Evolutionary conservation across 805 yeast species (phyloP).

Genomic region (Starmerella vaccinii): DNA sequence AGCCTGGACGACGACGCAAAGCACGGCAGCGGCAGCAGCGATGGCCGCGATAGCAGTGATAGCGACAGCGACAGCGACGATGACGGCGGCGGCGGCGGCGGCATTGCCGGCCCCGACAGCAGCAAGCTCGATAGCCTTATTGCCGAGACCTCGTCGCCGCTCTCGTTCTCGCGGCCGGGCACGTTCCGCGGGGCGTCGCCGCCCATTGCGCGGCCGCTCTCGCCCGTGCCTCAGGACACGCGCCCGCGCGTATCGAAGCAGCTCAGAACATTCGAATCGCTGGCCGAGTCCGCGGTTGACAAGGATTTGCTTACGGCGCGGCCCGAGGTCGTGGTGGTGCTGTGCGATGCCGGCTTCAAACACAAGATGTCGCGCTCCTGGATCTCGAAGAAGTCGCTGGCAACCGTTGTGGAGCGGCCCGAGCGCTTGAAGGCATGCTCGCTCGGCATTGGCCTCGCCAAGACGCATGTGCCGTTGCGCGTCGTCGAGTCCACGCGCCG

Average conservation of each 20-base stretch:
- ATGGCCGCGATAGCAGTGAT: not conserved
- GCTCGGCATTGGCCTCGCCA: constrained; percentile 68
- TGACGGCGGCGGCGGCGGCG: not conserved
- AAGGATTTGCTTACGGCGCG: not conserved
- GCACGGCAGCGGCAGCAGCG: not conserved
- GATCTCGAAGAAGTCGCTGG: constrained; percentile 56
- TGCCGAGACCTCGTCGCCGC: constrained; percentile 21
- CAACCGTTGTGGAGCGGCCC: constrained; percentile 73
- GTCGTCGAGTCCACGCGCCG: constrained; percentile 35
- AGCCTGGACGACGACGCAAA: not conserved
- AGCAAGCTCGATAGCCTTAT: not conserved
- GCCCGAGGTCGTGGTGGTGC: constrained; percentile 33
- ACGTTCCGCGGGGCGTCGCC: not conserved
- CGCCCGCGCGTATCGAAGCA: not conserved
- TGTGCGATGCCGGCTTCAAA: constrained; percentile 59
- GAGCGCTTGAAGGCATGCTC: constrained; percentile 66
- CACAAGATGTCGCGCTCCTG: constrained; percentile 68
- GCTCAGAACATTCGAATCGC: not conserved
- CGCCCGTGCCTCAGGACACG: not conserved
- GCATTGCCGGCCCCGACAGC: not conserved
- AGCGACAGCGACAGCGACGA: not conserved
- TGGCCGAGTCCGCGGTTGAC: not conserved
- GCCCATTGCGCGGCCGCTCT: not conserved
- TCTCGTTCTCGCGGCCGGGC: constrained; percentile 37
- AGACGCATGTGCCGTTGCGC: constrained; percentile 47